Conservation (phyloP, 768 basidiomycete species). For the Kwoniella dejecticola region DNA sequence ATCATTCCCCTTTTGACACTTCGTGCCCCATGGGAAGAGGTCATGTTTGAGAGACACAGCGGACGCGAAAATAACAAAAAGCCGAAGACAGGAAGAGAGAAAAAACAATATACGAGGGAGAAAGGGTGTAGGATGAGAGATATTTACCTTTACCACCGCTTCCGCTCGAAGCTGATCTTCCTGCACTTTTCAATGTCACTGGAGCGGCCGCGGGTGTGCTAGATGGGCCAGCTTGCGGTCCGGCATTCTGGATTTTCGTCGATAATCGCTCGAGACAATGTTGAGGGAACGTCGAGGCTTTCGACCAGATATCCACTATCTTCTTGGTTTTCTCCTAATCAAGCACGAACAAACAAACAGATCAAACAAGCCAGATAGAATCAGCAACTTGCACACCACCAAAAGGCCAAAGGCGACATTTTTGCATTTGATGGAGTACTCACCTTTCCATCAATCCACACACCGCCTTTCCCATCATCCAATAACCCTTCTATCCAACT, state of each 20-base stretch:
- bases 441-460: constrained; percentile 77
- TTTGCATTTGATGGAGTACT: no score
- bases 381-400: no score
- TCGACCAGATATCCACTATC: constrained; percentile 96
- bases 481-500: constrained; percentile 85
- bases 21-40: no score
- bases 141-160: constrained; percentile 24
- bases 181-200: neutral
- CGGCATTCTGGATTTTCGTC: constrained; percentile 21
- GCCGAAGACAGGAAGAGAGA: neutral
- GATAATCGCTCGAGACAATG: constrained; percentile 69
- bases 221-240: constrained; percentile 20
- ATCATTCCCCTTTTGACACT: neutral
- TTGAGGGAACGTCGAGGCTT: constrained; percentile 83
- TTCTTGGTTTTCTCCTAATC: constrained; percentile 94
- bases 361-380: no score
- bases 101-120: neutral
- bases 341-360: no score
- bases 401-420: no score
- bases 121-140: neutral
- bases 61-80: neutral
- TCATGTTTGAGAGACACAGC: no score
- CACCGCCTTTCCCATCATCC: constrained; percentile 58
- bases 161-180: constrained; percentile 11
- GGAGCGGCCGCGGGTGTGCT: no score